Percentiles rank a stretch among this genome's conserved stretches.
phyloP scores from a whole-genome alignment of 2,329 filamentous ascomycete genomes.

The Hypoxylon sp. region DNA sequence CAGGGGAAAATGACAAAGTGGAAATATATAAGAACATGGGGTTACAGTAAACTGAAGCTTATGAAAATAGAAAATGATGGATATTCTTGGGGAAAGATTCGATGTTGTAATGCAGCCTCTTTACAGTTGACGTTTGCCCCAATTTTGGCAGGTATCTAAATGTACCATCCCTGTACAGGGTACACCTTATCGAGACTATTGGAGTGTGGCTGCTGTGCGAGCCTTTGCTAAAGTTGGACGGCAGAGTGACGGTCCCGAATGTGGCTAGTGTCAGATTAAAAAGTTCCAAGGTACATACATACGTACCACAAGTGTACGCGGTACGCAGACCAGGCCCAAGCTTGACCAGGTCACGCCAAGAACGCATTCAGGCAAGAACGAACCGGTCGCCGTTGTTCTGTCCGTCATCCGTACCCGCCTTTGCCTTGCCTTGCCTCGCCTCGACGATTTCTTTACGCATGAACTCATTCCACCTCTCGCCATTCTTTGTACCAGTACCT shows the following conservation, averaged over 20 bases:
- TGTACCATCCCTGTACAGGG: neutral
- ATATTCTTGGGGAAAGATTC: neutral
- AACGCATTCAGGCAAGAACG: conserved; percentile 40
- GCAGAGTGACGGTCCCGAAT: conserved; percentile 8
- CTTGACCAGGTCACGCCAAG: conserved; percentile 38
- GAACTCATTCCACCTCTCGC: conserved; percentile 46
- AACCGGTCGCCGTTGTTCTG: conserved; percentile 41
- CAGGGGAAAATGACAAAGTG: conserved; percentile 12
- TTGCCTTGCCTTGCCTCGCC: conserved; percentile 46
- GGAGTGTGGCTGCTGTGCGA: conserved; percentile 18
- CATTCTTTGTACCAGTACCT: conserved; percentile 46
- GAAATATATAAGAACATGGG: neutral
- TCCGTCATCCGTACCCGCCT: conserved; percentile 46
- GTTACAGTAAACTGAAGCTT: neutral
- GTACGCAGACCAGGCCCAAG: neutral
- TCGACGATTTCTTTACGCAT: conserved; percentile 45
- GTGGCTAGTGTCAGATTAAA: conserved; percentile 33
- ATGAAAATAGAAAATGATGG: neutral
- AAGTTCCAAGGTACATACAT: conserved; percentile 15
- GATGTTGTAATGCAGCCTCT: conserved; percentile 2
- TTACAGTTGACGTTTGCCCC: neutral
- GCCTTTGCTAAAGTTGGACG: neutral
- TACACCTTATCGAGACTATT: conserved; percentile 2
- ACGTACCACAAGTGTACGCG: conserved; percentile 5
- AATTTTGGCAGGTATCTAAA: neutral